phyloP scores from a whole-genome alignment of 495 filamentous ascomycete genomes.

The Trypethelium eluteriae region DNA sequence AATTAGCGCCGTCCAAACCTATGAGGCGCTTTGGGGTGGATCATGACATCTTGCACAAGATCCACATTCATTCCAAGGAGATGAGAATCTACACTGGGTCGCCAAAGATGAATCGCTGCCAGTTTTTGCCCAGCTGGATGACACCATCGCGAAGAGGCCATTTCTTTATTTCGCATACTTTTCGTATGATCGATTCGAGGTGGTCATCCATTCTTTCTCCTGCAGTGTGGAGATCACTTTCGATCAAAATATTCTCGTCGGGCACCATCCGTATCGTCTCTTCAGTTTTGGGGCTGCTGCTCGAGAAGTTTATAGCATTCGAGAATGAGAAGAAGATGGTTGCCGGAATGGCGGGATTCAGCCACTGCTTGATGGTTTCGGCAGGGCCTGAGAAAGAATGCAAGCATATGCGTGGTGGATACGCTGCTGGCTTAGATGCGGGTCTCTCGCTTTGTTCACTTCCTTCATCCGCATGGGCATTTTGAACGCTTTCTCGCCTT shows the following conservation, averaged over 20 bases:
- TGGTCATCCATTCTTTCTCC: constrained; percentile 72
- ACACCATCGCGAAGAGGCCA: constrained; percentile 72
- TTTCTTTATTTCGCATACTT: constrained; percentile 66
- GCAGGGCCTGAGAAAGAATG: constrained; percentile 86
- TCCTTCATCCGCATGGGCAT: constrained; percentile 31
- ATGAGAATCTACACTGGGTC: background rate
- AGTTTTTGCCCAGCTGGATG: constrained; percentile 63
- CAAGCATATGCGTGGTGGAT: constrained; percentile 84
- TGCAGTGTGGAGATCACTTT: constrained; percentile 85
- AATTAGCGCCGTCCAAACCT: background rate
- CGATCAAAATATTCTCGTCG: constrained; percentile 69
- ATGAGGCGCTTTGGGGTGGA: background rate
- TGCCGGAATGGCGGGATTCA: constrained; percentile 64
- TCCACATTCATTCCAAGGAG: background rate
- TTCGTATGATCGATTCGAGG: constrained; percentile 64
- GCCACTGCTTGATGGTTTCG: constrained; percentile 69
- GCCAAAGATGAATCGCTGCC: constrained; percentile 72
- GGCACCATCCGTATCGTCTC: constrained; percentile 69
- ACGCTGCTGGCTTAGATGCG: constrained; percentile 45
- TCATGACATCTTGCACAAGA: background rate
- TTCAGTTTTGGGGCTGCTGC: constrained; percentile 44
- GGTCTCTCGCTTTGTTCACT: constrained; percentile 16
- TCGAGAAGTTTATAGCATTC: constrained; percentile 66
- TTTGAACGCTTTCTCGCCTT: constrained; percentile 26
- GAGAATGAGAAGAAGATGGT: constrained; percentile 87